phyloP scores from a whole-genome alignment of 768 basidiomycete genomes.

The Tricholoma bakamatsutake region DNA sequence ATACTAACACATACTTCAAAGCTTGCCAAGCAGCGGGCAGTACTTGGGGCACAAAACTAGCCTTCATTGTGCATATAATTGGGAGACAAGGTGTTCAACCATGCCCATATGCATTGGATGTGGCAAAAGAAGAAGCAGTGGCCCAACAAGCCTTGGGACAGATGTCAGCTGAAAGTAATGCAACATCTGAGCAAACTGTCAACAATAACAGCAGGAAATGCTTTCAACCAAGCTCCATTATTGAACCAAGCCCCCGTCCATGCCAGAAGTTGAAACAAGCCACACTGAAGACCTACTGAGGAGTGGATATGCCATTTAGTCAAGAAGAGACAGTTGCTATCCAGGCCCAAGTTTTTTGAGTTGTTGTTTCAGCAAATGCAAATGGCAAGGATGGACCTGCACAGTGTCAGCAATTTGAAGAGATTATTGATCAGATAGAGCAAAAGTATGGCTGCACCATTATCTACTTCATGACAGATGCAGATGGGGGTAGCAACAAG shows the following conservation, averaged over 20 bases:
- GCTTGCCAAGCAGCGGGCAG: background rate
- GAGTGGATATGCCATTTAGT: background rate
- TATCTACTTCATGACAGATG: background rate
- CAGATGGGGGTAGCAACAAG: constrained; percentile 1
- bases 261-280: background rate
- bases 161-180: background rate
- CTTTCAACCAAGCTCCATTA: background rate
- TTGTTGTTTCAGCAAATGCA: background rate
- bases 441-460: background rate
- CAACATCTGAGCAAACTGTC: background rate
- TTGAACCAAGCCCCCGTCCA: background rate
- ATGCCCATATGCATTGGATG: background rate
- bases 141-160: background rate
- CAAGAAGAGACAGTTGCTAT: background rate
- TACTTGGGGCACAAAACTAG: background rate
- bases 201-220: background rate
- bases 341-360: background rate
- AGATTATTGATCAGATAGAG: background rate
- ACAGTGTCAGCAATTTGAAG: background rate
- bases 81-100: background rate
- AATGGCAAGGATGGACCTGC: background rate
- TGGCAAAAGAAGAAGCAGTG: background rate
- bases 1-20: background rate
- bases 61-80: background rate
- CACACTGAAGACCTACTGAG: background rate